Evolutionary conservation across 257 asterid genomes (phyloP).

Genomic region (Solanum commersonii): DNA sequence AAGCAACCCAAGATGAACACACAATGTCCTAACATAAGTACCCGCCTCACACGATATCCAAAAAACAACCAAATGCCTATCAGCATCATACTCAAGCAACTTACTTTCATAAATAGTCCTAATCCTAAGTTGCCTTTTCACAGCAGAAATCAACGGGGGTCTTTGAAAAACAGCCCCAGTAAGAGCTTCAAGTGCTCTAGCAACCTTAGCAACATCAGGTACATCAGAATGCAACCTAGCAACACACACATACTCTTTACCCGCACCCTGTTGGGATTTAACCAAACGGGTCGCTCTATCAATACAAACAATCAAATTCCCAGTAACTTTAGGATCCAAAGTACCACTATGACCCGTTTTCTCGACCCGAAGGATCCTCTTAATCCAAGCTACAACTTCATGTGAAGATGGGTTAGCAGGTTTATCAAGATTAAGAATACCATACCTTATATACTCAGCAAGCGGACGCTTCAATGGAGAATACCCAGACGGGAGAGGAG

Average conservation of each 20-base stretch:
- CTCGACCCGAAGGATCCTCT: conserved; percentile 75
- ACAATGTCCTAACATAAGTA: conserved; percentile 84
- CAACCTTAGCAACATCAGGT: conserved; percentile 64
- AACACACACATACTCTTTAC: conserved; percentile 83
- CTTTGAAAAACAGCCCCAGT: conserved; percentile 95
- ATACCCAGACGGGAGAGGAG: conserved; percentile 80
- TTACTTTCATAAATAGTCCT: conserved; percentile 88
- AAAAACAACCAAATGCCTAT: conserved; percentile 74
- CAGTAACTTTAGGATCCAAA: conserved; percentile 89
- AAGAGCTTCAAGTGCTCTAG: conserved; percentile 72
- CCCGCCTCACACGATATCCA: conserved; percentile 99
- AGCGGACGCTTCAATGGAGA: conserved; percentile 84
- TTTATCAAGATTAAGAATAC: conserved; percentile 71
- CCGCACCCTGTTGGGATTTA: conserved; percentile 95
- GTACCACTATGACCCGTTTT: conserved; percentile 98
- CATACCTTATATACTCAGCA: conserved; percentile 68
- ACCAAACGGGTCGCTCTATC: conserved; percentile 93
- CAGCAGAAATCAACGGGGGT: conserved; percentile 92
- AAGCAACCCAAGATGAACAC: conserved; percentile 87
- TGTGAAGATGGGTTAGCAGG: conserved; percentile 94
- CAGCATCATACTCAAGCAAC: conserved; percentile 75
- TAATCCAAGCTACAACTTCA: conserved; percentile 95
- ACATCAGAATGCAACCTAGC: conserved; percentile 80
- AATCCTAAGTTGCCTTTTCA: conserved; percentile 85
- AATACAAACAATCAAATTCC: conserved; percentile 81